phyloP scores from a whole-genome alignment of 768 basidiomycete genomes.

The Dentipellis sp. region DNA sequence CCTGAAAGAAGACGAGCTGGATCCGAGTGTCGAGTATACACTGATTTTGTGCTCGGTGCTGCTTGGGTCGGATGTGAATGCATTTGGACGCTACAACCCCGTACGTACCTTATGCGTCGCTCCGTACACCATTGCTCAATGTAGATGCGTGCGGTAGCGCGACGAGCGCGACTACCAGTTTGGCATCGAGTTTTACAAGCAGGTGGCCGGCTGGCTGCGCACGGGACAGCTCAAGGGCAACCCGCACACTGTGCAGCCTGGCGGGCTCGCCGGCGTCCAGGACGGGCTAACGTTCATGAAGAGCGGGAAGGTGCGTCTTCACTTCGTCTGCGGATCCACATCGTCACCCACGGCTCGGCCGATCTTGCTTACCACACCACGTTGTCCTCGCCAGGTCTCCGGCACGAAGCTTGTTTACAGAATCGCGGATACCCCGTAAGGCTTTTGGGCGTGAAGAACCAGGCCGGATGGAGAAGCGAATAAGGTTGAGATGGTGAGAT shows the following conservation, averaged over 20 bases:
- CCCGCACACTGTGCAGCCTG: conserved; percentile 17
- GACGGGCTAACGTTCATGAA: conserved; percentile 19
- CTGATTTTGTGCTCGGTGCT: background rate
- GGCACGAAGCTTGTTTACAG: conserved; percentile 23
- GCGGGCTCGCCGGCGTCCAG: conserved; percentile 10
- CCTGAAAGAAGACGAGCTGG: background rate
- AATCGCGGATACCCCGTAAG: conserved; percentile 9
- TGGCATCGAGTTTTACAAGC: conserved; percentile 2
- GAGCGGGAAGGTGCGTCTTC: conserved; percentile 17
- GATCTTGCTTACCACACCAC: background rate
- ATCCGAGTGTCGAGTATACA: background rate
- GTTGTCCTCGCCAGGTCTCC: conserved; percentile 12
- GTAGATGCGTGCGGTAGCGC: background rate
- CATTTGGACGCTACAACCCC: background rate
- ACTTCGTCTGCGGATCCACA: background rate
- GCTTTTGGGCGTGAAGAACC: too few species aligned
- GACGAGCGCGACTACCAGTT: conserved; percentile 14
- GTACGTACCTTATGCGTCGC: background rate
- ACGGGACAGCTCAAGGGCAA: conserved; percentile 16
- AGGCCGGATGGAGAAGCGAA: too few species aligned
- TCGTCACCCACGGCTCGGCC: too few species aligned
- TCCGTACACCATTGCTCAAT: conserved; percentile 15
- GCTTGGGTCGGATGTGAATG: background rate
- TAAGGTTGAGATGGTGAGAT: too few species aligned
- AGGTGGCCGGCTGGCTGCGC: background rate